Percentiles rank a stretch among this genome's conserved stretches.
These are phyloP conservation scores for Penicillium waksmanii DNA, from an alignment of 495 filamentous ascomycete genomes.

Conservation along the genomic window DNA sequence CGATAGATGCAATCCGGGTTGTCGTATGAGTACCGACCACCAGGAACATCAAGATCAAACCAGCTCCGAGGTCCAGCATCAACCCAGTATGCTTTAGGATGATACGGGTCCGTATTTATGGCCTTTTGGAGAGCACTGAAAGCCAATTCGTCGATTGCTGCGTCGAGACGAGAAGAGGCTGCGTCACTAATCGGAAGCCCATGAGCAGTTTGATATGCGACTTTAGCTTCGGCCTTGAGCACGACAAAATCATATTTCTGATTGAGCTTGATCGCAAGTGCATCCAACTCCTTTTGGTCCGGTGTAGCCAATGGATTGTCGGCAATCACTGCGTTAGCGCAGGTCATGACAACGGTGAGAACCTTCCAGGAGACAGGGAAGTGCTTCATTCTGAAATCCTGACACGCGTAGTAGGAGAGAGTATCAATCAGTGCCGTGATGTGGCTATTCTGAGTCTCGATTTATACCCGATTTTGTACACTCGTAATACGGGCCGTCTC, in stretches of 20 bases:
- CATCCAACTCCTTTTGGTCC: conserved; percentile 16
- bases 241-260: conserved; percentile 16
- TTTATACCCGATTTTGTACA: neutral
- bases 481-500: neutral
- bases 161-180: conserved; percentile 22
- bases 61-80: conserved; percentile 16
- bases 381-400: neutral
- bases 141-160: conserved; percentile 21
- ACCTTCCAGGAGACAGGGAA: neutral
- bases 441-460: too few relatives aligned
- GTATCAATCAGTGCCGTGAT: too few relatives aligned
- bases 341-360: neutral
- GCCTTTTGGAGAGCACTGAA: conserved; percentile 24
- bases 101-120: conserved; percentile 12
- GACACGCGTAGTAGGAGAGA: too few relatives aligned
- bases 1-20: conserved; percentile 26
- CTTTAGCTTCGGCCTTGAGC: conserved; percentile 23
- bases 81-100: neutral
- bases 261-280: conserved; percentile 17
- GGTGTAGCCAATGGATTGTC: conserved; percentile 18
- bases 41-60: conserved; percentile 21
- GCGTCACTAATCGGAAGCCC: conserved; percentile 21
- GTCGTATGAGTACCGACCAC: conserved; percentile 22
- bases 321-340: neutral
- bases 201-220: conserved; percentile 19